A percentile compares a stretch with the other conserved stretches of the same genome.
Conservation (phyloP, 148 eudicot genomes). For the Camellia japonica region DNA sequence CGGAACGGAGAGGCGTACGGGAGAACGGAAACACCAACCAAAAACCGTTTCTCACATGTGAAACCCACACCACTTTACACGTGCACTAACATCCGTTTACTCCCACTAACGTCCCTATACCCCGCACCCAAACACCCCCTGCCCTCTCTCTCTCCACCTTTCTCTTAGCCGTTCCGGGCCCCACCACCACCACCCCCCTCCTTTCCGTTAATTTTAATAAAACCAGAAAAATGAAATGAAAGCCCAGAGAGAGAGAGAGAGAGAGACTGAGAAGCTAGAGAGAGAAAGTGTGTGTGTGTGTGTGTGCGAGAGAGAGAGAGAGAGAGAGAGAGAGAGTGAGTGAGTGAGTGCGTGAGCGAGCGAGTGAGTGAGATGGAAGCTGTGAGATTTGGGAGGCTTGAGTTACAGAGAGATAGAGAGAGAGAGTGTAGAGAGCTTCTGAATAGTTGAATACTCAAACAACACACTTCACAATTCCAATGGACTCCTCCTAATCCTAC, state of each 20-base stretch:
- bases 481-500: neutral
- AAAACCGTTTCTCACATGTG: no score
- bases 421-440: neutral
- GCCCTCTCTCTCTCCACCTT: neutral
- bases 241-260: neutral
- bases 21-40: no score
- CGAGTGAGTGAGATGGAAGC: neutral
- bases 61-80: no score
- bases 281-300: slow-evolving; percentile 3
- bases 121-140: neutral
- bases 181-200: neutral
- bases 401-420: neutral
- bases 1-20: no score
- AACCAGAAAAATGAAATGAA: neutral
- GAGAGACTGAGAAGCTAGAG: neutral
- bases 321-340: neutral
- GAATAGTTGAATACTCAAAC: neutral
- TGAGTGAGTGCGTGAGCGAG: neutral
- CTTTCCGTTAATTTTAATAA: slow-evolving; percentile 7
- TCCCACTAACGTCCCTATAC: neutral
- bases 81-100: no score
- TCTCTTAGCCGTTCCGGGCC: slow-evolving; percentile 5
- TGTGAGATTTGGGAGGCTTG: neutral
- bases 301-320: neutral
- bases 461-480: neutral